These are phyloP conservation scores for Sungouiella thailandica DNA, from an alignment of 805 yeast genomes.

Conservation along the genomic window DNA sequence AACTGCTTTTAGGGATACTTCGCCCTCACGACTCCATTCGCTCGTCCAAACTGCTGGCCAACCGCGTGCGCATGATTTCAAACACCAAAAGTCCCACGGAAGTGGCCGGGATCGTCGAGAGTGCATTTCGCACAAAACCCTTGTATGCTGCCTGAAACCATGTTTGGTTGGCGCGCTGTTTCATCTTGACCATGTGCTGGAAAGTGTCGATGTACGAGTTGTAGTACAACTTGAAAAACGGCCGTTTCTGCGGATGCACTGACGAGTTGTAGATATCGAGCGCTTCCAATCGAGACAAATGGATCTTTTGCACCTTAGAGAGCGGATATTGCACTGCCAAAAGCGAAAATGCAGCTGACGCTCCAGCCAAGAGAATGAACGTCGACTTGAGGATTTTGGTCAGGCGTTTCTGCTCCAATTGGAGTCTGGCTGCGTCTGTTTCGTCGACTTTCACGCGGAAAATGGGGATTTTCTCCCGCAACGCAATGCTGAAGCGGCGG, in stretches of 20 bases:
- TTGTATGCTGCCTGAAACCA: conserved; percentile 70
- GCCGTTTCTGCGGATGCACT: too few species aligned
- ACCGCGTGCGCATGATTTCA: conserved; percentile 65
- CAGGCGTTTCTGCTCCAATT: conserved; percentile 32
- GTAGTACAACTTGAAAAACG: conserved; percentile 49
- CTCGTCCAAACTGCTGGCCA: conserved; percentile 29
- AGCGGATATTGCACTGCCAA: conserved; percentile 82
- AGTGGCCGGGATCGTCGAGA: conserved; percentile 81
- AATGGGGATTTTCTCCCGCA: conserved; percentile 17
- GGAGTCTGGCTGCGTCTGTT: conserved; percentile 7
- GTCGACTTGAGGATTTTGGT: conserved; percentile 56
- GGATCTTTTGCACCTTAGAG: conserved; percentile 72
- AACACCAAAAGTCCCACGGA: conserved; percentile 80
- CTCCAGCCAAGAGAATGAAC: conserved; percentile 78
- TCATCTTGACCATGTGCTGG: conserved; percentile 51
- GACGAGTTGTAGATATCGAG: conserved; percentile 55
- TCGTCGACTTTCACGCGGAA: conserved; percentile 16
- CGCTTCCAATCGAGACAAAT: conserved; percentile 74
- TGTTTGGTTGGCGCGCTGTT: conserved; percentile 47
- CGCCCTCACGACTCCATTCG: conserved; percentile 1
- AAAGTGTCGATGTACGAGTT: conserved; percentile 76
- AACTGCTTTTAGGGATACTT: too few species aligned
- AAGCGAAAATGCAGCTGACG: conserved; percentile 74
- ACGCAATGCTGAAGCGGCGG: conserved; percentile 33
- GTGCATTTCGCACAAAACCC: conserved; percentile 69